Conservation (phyloP, 345 rosid species). For the Citropsis articulata region DNA sequence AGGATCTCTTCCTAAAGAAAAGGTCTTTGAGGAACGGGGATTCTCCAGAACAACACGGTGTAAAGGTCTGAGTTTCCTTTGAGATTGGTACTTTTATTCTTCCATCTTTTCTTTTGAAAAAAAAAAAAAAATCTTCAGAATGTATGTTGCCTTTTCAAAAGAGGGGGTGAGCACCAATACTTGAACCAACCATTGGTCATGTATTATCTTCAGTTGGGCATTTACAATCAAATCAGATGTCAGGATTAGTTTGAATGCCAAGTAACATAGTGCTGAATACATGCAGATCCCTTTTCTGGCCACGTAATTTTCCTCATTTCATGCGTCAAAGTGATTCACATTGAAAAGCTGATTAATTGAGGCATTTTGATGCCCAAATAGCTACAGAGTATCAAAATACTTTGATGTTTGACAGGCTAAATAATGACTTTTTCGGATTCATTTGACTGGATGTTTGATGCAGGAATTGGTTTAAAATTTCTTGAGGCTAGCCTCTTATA, state of each 20-base stretch:
- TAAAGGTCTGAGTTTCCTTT: slow-evolving; percentile 49
- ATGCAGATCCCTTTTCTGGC: not conserved
- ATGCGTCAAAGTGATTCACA: not conserved
- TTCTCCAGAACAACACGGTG: slow-evolving; percentile 53
- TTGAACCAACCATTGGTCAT: not conserved
- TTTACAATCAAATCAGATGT: slow-evolving; percentile 1
- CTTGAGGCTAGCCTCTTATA: not conserved
- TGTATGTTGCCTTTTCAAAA: not conserved
- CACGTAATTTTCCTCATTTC: not conserved
- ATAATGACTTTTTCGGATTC: not conserved
- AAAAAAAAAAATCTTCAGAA: not conserved
- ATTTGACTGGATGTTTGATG: not conserved
- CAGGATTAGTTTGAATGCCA: not conserved
- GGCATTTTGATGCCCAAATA: not conserved
- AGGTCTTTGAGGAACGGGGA: slow-evolving; percentile 63
- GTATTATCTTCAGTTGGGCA: not conserved
- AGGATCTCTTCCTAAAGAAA: slow-evolving; percentile 65
- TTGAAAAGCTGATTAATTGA: not conserved
- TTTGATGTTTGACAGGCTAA: not conserved
- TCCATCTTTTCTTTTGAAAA: not conserved
- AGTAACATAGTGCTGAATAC: not conserved
- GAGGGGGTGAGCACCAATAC: not conserved
- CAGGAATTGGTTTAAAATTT: not conserved
- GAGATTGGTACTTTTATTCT: not conserved
- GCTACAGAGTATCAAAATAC: not conserved